These are phyloP conservation scores for Umbelopsis sp. DNA, from an alignment of 192 early-diverging fungal species.

Conservation along the genomic window DNA sequence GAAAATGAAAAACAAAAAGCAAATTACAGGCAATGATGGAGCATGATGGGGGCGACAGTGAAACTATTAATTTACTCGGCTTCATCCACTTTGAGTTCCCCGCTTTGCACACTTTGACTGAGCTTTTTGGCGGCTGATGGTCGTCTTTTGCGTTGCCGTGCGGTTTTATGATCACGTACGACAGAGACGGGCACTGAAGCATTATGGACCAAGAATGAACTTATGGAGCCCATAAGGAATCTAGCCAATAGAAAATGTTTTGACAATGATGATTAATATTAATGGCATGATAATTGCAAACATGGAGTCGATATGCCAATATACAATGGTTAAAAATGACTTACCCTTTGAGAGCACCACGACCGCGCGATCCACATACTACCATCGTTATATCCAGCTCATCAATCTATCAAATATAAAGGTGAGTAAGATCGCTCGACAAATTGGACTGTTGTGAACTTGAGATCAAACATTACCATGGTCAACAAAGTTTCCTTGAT, in stretches of 20 bases:
- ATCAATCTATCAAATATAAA: slow-evolving; percentile 37
- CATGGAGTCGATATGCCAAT: too few relatives aligned
- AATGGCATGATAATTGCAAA: too few relatives aligned
- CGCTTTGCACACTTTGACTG: slow-evolving; percentile 43
- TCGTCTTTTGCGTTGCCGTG: slow-evolving; percentile 36
- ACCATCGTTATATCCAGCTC: slow-evolving; percentile 50
- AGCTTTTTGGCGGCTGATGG: slow-evolving; percentile 37
- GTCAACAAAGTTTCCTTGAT: slow-evolving; percentile 32
- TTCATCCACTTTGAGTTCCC: slow-evolving; percentile 44
- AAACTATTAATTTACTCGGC: slow-evolving; percentile 4
- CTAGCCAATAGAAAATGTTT: slow-evolving; percentile 18
- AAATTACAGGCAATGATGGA: background rate
- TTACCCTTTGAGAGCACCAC: slow-evolving; percentile 55
- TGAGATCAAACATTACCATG: slow-evolving; percentile 22
- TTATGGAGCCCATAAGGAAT: slow-evolving; percentile 53
- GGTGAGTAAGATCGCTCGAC: background rate
- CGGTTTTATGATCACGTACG: slow-evolving; percentile 47
- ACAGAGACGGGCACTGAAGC: slow-evolving; percentile 55
- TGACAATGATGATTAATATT: background rate
- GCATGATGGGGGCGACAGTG: background rate
- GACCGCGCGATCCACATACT: slow-evolving; percentile 53
- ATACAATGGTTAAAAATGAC: background rate
- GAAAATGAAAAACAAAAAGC: too few relatives aligned
- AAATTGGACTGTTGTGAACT: too few relatives aligned
- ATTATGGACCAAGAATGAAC: slow-evolving; percentile 55